phyloP scores from a whole-genome alignment of 225 moss, liverwort and hornwort genomes.

The Asterella californica region DNA sequence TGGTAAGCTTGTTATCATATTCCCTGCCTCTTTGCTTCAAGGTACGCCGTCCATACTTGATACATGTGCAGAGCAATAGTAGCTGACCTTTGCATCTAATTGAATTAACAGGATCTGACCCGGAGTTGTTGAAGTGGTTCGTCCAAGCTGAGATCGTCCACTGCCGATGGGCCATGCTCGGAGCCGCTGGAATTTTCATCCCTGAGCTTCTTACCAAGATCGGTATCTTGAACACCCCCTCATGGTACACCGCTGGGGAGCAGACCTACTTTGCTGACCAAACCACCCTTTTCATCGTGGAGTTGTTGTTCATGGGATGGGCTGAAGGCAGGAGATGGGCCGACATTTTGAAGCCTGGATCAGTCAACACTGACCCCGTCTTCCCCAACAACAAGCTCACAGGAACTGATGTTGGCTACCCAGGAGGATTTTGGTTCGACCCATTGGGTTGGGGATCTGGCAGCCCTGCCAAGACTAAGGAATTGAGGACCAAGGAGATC shows the following conservation, averaged over 20 bases:
- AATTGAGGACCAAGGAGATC: slow-evolving; percentile 87
- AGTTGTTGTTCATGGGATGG: slow-evolving; percentile 69
- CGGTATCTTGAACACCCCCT: slow-evolving; percentile 72
- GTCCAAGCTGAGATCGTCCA: slow-evolving; percentile 87
- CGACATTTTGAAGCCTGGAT: slow-evolving; percentile 83
- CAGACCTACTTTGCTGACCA: slow-evolving; percentile 64
- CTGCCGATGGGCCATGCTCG: slow-evolving; percentile 84
- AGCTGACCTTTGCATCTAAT: not conserved
- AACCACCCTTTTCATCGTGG: slow-evolving; percentile 67
- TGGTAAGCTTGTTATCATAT: slow-evolving; percentile 31
- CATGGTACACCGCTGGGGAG: slow-evolving; percentile 66
- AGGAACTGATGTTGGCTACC: slow-evolving; percentile 86
- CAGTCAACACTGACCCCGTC: slow-evolving; percentile 74
- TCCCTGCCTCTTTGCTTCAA: too few species aligned
- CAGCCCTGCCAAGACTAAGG: slow-evolving; percentile 56
- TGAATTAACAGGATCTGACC: slow-evolving; percentile 60
- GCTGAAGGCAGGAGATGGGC: slow-evolving; percentile 85
- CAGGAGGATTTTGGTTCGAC: slow-evolving; percentile 92
- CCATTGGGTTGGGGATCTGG: slow-evolving; percentile 66
- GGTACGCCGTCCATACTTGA: too few species aligned
- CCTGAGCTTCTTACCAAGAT: slow-evolving; percentile 84
- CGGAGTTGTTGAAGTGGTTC: slow-evolving; percentile 67
- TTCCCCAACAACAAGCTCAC: slow-evolving; percentile 89
- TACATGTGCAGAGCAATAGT: not conserved
- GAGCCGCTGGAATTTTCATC: slow-evolving; percentile 94